Evolutionary conservation across 495 filamentous ascomycete species (phyloP), one percentile per base, ranked within the genome.

Genomic region (Bombardia bombarda): DNA sequence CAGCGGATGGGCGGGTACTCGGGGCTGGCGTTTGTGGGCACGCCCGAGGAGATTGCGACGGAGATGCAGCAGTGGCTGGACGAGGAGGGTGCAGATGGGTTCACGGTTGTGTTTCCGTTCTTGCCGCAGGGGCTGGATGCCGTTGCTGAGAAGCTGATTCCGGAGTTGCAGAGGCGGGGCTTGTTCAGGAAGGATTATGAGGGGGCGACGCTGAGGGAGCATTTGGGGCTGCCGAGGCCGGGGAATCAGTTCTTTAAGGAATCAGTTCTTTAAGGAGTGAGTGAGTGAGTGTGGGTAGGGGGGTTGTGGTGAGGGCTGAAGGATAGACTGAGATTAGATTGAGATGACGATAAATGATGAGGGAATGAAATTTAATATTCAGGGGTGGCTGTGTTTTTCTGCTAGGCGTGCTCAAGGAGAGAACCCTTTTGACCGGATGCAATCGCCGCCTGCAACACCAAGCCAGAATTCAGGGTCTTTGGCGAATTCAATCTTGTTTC

Each of bases 121-220:
- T 5, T 75, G 46, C 73, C 73, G 0, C 69, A 74, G 42, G 72
- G 72, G 0, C 42, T 77, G 41, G 71, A 75, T 22, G 74, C 70
- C 45, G 70, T 75, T 0, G 64, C 62, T 1, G 55, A 72, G 25
- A 56, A 51, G 17, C 46, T 77, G 42, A 55, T 77, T 16, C 74
- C 74, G 2, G 72, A 75, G 47, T 50, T 78, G 42, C 72, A 75
- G 47, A 59, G 68, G 0, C 55, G 72, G 30, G 70, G 70, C 0
- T 37, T 78, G 20, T 75, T 78, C 55, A 61, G 73, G 12, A 43
- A 63, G 10, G 74, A 78, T 53, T 66, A 66, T 34, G 34, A 51
- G 33, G 62, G 62, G 2, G 49, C 45, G 2, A 66, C 62, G 25
- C 48, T 75, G 48, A 55, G 70, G 22, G 74, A 77, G 51, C 73